Percentiles rank a stretch among this genome's conserved stretches.
Conservation (phyloP, 768 basidiomycete species). For the Suillus alpinus region DNA sequence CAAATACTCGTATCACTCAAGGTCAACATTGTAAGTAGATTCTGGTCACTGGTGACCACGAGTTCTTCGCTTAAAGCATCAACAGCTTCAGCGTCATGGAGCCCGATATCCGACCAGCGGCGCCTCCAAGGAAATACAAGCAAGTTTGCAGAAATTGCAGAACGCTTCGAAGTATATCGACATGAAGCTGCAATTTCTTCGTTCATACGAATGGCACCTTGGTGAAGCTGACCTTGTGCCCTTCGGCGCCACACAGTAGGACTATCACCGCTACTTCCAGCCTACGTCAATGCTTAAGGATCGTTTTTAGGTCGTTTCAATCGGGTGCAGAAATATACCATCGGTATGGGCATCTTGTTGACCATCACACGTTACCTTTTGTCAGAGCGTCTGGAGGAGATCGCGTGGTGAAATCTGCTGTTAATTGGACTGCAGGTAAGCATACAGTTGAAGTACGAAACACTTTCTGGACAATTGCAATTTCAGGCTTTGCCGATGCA, state of each 20-base stretch:
- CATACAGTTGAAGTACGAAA: background rate
- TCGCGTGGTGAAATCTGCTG: constrained; percentile 65
- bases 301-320: constrained; percentile 39
- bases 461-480: background rate
- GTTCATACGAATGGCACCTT: constrained; percentile 55
- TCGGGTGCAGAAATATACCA: constrained; percentile 50
- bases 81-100: constrained; percentile 77
- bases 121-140: constrained; percentile 40
- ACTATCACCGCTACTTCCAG: background rate
- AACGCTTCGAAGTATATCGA: constrained; percentile 44
- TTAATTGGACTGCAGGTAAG: constrained; percentile 66
- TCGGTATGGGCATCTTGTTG: constrained; percentile 53
- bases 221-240: constrained; percentile 60
- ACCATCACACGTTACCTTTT: constrained; percentile 46
- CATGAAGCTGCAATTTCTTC: constrained; percentile 53
- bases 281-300: background rate
- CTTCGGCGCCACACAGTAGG: constrained; percentile 65
- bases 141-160: constrained; percentile 53
- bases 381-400: constrained; percentile 47
- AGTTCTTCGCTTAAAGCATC: constrained; percentile 5
- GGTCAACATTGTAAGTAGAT: constrained; percentile 28
- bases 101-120: constrained; percentile 69
- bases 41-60: background rate
- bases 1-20: background rate
- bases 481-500: constrained; percentile 58